Evolutionary conservation across 208 protist genomes (phyloP), one percentile per base, ranked within the genome.

Genomic region (Strigomonas culicis): DNA sequence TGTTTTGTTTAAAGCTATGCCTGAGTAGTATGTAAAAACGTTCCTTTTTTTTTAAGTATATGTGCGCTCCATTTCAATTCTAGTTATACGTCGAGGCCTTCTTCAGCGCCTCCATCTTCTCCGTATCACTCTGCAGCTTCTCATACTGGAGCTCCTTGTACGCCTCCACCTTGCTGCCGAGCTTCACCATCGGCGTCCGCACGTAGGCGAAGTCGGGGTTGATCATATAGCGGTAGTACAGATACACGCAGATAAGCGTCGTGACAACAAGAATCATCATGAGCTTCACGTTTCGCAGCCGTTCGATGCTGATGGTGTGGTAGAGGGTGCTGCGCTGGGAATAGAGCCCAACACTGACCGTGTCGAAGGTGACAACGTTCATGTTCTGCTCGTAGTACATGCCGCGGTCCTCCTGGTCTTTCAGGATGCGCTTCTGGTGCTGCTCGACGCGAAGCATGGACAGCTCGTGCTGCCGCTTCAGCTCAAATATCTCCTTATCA

Each of bases 311-410:
- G 70, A 92, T 84, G n/a, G 90, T 93, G 75, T 95, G 90, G 61
- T 93, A 95, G 21, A 92, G 76, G 15, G 86, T 93, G 63, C 76
- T 93, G 15, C 90, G 84, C 77, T 95, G 90, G 27, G 82, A 85
- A 62, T 95, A 90, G 24, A 95, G 74, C 13, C 84, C 84, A 8
- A 91, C 81, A 11, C 84, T 92, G 49, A 95, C 74, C 28, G 90
- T 93, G 65, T 95, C 90, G 68, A 95, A 95, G 22, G 90, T 95
- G 61, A 86, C 77, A 8, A 93, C 86, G 65, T 95, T 95, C 61
- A 77, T 84, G 79, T 95, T 95, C 66, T 95, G 90, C 61, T 95
- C 90, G 66, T 92, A 95, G 71, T 95, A 95, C 82, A 95, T 86
- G 32, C 86, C 90, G 28, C 90, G 82, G 56, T 93, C 90, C 56